phyloP scores from a whole-genome alignment of 768 basidiomycete species.

The Pulveroboletus sp. region DNA sequence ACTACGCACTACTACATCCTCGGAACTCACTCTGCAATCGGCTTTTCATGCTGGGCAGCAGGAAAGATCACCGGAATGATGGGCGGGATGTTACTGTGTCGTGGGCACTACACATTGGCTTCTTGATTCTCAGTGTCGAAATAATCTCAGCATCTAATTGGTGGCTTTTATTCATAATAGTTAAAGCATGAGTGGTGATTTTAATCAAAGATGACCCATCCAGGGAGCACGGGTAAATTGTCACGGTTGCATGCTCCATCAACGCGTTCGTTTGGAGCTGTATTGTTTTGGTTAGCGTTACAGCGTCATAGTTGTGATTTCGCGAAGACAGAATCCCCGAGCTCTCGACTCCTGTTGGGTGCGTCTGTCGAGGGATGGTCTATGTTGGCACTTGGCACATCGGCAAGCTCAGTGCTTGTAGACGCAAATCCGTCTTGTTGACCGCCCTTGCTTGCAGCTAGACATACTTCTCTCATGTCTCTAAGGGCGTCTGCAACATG shows the following conservation, averaged over 20 bases:
- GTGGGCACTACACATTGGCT: neutral
- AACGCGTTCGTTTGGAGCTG: neutral
- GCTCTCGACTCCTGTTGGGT: neutral
- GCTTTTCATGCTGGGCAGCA: constrained; percentile 16
- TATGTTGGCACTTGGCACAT: too few species aligned
- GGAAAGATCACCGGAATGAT: neutral
- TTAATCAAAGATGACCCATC: neutral
- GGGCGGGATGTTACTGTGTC: too few species aligned
- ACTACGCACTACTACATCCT: constrained; percentile 12
- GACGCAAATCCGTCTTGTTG: constrained; percentile 5
- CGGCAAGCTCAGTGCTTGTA: neutral
- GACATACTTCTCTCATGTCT: constrained; percentile 63
- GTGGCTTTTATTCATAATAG: neutral
- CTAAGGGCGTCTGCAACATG: constrained; percentile 56
- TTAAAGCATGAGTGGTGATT: neutral
- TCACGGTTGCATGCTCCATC: neutral
- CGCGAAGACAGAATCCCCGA: constrained; percentile 5
- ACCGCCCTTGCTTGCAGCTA: constrained; percentile 3
- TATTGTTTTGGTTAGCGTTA: neutral
- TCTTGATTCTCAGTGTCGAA: neutral
- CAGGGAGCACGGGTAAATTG: neutral
- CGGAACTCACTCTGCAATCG: constrained; percentile 9
- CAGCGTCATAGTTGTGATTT: constrained; percentile 15
- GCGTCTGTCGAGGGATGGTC: neutral
- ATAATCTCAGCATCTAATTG: neutral